phyloP scores from a whole-genome alignment of 1,139 yeast species.

The Suhomyces chickasaworum region DNA sequence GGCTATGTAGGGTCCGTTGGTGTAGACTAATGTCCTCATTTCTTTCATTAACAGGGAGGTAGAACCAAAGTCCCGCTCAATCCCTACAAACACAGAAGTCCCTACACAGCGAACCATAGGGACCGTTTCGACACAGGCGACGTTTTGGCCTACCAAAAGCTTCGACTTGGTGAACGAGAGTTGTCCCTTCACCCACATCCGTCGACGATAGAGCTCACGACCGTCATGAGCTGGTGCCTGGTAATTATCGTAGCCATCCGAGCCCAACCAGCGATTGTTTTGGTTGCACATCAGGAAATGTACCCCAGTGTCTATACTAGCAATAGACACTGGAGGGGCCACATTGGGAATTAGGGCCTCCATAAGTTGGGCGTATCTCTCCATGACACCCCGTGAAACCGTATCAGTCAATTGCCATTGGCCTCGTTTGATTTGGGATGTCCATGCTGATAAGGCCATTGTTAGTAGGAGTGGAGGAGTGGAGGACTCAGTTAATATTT shows the following conservation, averaged over 20 bases:
- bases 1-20: conserved; percentile 28
- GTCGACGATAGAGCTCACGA: conserved; percentile 45
- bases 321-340: background rate
- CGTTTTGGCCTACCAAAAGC: conserved; percentile 1
- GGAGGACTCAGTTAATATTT: background rate
- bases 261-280: conserved; percentile 50
- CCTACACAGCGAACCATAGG: conserved; percentile 36
- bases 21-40: conserved; percentile 38
- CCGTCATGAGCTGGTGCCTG: conserved; percentile 59
- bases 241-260: conserved; percentile 81
- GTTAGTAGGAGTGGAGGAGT: background rate
- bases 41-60: conserved; percentile 21
- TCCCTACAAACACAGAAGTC: conserved; percentile 45
- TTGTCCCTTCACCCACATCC: conserved; percentile 85
- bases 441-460: conserved; percentile 19
- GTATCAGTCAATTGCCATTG: conserved; percentile 24
- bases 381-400: conserved; percentile 21
- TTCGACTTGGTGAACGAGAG: conserved; percentile 37
- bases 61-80: conserved; percentile 39
- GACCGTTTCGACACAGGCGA: conserved; percentile 49
- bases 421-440: conserved; percentile 18
- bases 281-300: conserved; percentile 66
- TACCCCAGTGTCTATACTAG: conserved; percentile 51
- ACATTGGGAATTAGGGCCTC: conserved; percentile 19
- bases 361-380: conserved; percentile 22